phyloP scores from a whole-genome alignment of 106 monocot species.

The Chionographis japonica region DNA sequence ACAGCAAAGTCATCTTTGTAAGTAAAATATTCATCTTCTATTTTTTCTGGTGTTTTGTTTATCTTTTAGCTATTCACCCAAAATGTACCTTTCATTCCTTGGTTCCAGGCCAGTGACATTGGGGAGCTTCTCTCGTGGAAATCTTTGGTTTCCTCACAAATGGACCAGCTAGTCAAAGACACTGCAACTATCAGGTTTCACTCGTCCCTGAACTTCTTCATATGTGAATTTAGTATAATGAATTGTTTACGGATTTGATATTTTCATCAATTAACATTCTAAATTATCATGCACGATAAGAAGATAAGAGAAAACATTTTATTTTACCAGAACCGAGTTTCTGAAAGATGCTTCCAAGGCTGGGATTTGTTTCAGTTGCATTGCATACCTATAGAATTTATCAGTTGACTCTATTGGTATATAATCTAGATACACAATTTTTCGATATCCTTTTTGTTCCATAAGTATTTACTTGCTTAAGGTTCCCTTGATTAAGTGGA shows the following conservation, averaged over 20 bases:
- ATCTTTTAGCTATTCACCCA: neutral
- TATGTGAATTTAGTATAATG: neutral
- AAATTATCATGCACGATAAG: neutral
- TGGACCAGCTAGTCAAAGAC: conserved; percentile 47
- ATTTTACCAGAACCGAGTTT: too few relatives aligned
- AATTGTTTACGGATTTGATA: neutral
- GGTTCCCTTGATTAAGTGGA: too few relatives aligned
- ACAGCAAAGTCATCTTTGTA: conserved; percentile 47
- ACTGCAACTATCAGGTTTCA: conserved; percentile 65
- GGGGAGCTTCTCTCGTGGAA: conserved; percentile 64
- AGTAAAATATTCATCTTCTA: conserved; percentile 11
- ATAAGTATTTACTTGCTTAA: too few relatives aligned
- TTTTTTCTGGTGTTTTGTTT: conserved; percentile 4
- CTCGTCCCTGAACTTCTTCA: conserved; percentile 1
- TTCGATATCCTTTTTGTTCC: too few relatives aligned
- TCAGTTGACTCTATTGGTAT: too few relatives aligned
- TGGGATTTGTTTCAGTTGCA: too few relatives aligned
- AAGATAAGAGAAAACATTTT: neutral
- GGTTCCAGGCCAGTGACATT: conserved; percentile 48
- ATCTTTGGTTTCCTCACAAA: conserved; percentile 31
- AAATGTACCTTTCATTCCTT: conserved; percentile 1
- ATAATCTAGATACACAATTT: too few relatives aligned
- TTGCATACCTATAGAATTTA: too few relatives aligned
- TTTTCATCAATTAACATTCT: neutral
- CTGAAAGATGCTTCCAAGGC: too few relatives aligned